Percentiles rank a stretch among this genome's conserved stretches.
phyloP scores from a whole-genome alignment of 192 early-diverging fungal genomes.

The Umbelopsis sp. region DNA sequence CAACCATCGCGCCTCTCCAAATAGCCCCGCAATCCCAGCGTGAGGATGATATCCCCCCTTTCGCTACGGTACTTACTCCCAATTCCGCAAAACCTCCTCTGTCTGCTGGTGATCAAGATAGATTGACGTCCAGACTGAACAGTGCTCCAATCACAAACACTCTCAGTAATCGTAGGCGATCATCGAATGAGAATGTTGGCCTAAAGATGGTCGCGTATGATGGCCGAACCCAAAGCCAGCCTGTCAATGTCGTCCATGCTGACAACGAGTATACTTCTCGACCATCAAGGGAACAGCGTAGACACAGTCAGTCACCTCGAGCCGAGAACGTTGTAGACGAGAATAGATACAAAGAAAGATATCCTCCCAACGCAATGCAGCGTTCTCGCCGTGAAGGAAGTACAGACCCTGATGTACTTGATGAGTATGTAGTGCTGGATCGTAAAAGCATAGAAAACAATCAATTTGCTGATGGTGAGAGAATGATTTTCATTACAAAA shows the following conservation, averaged over 20 bases:
- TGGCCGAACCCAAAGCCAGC: background rate
- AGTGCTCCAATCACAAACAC: slow-evolving; percentile 4
- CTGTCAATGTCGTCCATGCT: background rate
- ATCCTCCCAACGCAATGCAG: slow-evolving; percentile 15
- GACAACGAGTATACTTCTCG: slow-evolving; percentile 4
- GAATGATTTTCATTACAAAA: background rate
- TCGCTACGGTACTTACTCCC: slow-evolving; percentile 13
- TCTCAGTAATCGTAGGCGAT: background rate
- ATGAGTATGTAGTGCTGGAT: slow-evolving; percentile 79
- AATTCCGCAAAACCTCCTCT: background rate
- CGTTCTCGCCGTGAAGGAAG: slow-evolving; percentile 16
- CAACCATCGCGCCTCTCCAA: background rate
- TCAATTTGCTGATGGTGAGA: slow-evolving; percentile 71
- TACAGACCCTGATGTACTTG: slow-evolving; percentile 57
- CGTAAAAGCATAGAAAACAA: slow-evolving; percentile 74
- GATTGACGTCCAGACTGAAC: background rate
- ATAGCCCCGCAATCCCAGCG: background rate
- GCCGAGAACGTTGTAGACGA: slow-evolving; percentile 4
- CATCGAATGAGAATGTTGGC: slow-evolving; percentile 10
- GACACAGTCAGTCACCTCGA: slow-evolving; percentile 11
- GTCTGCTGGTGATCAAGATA: background rate
- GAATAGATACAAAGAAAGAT: slow-evolving; percentile 1
- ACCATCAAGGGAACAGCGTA: background rate
- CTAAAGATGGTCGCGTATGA: background rate
- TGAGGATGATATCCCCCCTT: slow-evolving; percentile 22